Evolutionary conservation across 2,329 filamentous ascomycete species (phyloP).

Genomic region (Penicillium sp.): DNA sequence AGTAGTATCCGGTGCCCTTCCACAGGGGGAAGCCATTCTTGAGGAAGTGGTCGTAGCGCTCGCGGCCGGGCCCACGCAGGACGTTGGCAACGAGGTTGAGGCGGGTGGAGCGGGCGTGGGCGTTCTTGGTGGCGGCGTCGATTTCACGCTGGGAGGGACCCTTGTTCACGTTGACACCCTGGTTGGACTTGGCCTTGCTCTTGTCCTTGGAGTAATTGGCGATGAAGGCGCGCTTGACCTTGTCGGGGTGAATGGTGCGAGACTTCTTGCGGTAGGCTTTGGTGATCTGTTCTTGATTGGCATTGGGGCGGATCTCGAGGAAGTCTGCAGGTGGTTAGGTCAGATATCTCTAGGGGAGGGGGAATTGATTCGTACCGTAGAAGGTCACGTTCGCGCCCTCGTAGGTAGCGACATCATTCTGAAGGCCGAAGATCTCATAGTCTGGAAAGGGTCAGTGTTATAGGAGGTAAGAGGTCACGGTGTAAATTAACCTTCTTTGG

Average conservation of each 20-base stretch:
- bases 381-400: constrained; percentile 83
- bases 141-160: constrained; percentile 73
- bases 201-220: constrained; percentile 64
- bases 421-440: constrained; percentile 95
- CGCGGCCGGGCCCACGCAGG: constrained; percentile 75
- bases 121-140: constrained; percentile 75
- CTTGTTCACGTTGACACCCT: constrained; percentile 69
- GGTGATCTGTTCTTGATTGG: constrained; percentile 83
- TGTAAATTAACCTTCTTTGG: constrained; percentile 71
- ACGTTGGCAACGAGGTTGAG: constrained; percentile 84
- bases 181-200: constrained; percentile 53
- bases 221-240: constrained; percentile 81
- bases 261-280: constrained; percentile 92
- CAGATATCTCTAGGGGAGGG: neutral
- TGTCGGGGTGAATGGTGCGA: constrained; percentile 85
- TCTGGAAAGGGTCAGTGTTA: constrained; percentile 56
- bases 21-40: constrained; percentile 90
- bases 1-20: constrained; percentile 99
- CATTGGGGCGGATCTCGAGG: constrained; percentile 71
- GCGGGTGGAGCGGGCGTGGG: constrained; percentile 78
- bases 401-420: constrained; percentile 75
- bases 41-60: constrained; percentile 93
- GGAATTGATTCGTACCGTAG: constrained; percentile 61
- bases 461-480: neutral
- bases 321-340: constrained; percentile 61